Base-by-base conservation (phyloP, 2,329 filamentous ascomycete species). In the Fusarium luffae region DNA sequence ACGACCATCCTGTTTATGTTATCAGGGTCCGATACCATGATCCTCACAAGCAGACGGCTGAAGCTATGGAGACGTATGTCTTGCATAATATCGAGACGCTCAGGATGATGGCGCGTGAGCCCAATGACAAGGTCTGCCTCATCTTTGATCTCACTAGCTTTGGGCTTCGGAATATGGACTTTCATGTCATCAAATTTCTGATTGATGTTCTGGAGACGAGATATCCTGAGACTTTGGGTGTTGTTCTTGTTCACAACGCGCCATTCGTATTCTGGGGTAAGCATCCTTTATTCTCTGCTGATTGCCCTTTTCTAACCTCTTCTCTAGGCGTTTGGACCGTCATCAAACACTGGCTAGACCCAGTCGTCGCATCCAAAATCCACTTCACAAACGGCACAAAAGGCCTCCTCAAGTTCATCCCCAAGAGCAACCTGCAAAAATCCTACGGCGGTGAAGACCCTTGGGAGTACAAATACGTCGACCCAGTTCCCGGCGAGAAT, bases 181-280 rank as follows among this genome's bases (percentile, higher is more conserved):
- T 93, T 76, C 85, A 88, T 0, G 90, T 91, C 0, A 89, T 93
- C 54, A 93, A 92, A 72, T 93, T 93, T 81, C 91, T 93, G 82
- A 92, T 93, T 79, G 91, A 92, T 72, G 91, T 90, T 75, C 92
- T 93, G 73, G 91, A 93, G 80, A 90, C 91, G 50, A 92, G 93
- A 75, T 93, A 93, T 73, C 91, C 91, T 3, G 91, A 93, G 77
- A 91, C 88, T 1, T 82, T 93, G 4, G 91, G 90, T 40, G 82
- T 86, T 3, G 89, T 93, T 6, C 86, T 93, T 43, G 89, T 93
- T 47, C 92, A 93, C 82, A 92, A 93, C 76, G 87, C 91, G 0
- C 91, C 91, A 5, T 93, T 90, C 87, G 82, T 93, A 48, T 93
- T 93, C 81, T 82, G 80, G 71, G 76, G 78, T 79, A 56, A 52